phyloP scores from a whole-genome alignment of 495 filamentous ascomycete species.

The Talaromyces adpressus region DNA sequence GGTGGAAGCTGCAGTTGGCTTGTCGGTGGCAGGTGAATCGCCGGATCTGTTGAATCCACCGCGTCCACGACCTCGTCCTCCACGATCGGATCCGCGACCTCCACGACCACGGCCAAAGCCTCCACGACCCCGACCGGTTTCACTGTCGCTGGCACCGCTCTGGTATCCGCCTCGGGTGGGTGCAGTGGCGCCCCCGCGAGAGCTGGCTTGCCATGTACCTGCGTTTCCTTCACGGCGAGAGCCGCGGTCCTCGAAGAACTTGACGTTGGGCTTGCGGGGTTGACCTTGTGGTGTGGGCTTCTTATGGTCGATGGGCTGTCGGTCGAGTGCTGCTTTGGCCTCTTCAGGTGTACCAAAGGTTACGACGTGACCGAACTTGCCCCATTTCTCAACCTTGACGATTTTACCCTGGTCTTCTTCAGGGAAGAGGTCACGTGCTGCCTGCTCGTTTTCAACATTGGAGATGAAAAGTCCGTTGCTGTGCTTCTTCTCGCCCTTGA shows the following conservation, averaged over 20 bases:
- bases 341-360: slow-evolving; percentile 73
- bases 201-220: slow-evolving; percentile 68
- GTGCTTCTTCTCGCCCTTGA: slow-evolving; percentile 43
- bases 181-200: slow-evolving; percentile 45
- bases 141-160: slow-evolving; percentile 78
- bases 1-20: slow-evolving; percentile 26
- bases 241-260: slow-evolving; percentile 65
- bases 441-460: slow-evolving; percentile 69
- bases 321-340: slow-evolving; percentile 65
- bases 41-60: slow-evolving; percentile 35
- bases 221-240: slow-evolving; percentile 49
- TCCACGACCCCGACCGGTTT: slow-evolving; percentile 51
- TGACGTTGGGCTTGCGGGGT: slow-evolving; percentile 65
- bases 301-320: slow-evolving; percentile 67
- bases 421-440: slow-evolving; percentile 67
- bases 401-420: slow-evolving; percentile 79
- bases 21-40: slow-evolving; percentile 44
- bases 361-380: slow-evolving; percentile 68
- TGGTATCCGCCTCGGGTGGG: slow-evolving; percentile 63
- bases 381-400: slow-evolving; percentile 66
- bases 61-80: slow-evolving; percentile 22
- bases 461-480: slow-evolving; percentile 79
- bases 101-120: slow-evolving; percentile 41
- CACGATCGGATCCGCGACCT: slow-evolving; percentile 37
- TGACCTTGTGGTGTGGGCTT: slow-evolving; percentile 54